phyloP scores from a whole-genome alignment of 441 rosid genomes.

The Cnidoscolus chayamansa region DNA sequence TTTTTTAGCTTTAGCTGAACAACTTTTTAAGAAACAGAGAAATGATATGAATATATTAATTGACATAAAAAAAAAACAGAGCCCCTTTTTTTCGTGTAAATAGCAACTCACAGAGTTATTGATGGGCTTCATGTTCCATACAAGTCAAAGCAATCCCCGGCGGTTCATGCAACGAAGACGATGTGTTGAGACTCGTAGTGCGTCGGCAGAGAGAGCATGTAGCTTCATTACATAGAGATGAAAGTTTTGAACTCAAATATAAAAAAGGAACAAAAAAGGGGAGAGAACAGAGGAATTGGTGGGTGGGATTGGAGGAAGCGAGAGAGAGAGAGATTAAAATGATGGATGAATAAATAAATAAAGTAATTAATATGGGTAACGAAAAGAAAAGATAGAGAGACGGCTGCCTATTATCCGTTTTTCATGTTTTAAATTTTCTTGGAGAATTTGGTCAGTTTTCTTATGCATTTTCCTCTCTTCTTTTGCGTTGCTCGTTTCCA shows the following conservation, averaged over 20 bases:
- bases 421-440: too few relatives aligned
- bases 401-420: neutral
- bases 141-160: conserved; percentile 1
- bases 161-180: neutral
- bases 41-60: neutral
- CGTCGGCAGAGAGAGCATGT: neutral
- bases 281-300: neutral
- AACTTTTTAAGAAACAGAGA: neutral
- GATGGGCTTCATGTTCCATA: conserved; percentile 23
- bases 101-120: conserved; percentile 21
- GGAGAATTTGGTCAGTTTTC: too few relatives aligned
- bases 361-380: too few relatives aligned
- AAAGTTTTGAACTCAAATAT: neutral
- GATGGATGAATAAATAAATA: too few relatives aligned
- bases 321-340: too few relatives aligned
- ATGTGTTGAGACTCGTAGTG: neutral
- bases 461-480: too few relatives aligned
- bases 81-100: neutral
- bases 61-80: neutral
- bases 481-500: too few relatives aligned
- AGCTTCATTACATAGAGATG: too few relatives aligned
- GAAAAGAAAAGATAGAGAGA: neutral
- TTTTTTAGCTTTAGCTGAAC: neutral
- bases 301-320: neutral
- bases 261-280: neutral